These are phyloP conservation scores for Pythium sp. DNA, from an alignment of 352 stramenopile genomes.

Conservation along the genomic window DNA sequence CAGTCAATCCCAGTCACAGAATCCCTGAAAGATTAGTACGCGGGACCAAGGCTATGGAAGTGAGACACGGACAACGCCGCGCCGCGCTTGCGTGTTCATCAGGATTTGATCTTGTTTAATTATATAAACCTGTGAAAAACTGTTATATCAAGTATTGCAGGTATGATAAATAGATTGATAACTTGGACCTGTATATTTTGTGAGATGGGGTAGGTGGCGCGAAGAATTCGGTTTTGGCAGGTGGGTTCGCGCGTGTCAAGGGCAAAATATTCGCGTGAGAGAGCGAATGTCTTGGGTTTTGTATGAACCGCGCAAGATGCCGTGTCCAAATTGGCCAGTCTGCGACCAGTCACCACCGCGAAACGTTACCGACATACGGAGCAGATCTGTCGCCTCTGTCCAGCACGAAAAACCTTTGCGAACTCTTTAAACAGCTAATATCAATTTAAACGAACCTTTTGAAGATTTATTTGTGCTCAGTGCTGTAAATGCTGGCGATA, in stretches of 20 bases:
- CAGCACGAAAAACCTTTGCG: neutral
- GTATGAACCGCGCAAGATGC: neutral
- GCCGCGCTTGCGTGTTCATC: constrained; percentile 12
- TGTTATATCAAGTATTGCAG: neutral
- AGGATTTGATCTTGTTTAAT: constrained; percentile 9
- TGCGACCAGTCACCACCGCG: neutral
- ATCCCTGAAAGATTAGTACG: constrained; percentile 23
- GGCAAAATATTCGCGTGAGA: neutral
- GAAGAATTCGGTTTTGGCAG: constrained; percentile 1
- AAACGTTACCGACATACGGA: constrained; percentile 5
- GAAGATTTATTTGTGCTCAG: neutral
- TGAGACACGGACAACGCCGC: constrained; percentile 6
- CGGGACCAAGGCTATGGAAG: constrained; percentile 17
- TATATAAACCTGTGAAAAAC: neutral
- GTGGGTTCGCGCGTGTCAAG: constrained; percentile 6
- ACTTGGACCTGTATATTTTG: neutral
- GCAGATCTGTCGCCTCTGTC: neutral
- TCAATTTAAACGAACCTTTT: neutral
- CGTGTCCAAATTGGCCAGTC: constrained; percentile 1
- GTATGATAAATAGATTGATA: no score
- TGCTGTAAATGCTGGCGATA: neutral
- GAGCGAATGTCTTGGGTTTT: neutral
- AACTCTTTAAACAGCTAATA: neutral
- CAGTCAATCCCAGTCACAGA: constrained; percentile 16
- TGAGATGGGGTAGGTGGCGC: neutral